Evolutionary conservation across 2,329 filamentous ascomycete species (phyloP).

Genomic region (Trichoderma guizhouense): DNA sequence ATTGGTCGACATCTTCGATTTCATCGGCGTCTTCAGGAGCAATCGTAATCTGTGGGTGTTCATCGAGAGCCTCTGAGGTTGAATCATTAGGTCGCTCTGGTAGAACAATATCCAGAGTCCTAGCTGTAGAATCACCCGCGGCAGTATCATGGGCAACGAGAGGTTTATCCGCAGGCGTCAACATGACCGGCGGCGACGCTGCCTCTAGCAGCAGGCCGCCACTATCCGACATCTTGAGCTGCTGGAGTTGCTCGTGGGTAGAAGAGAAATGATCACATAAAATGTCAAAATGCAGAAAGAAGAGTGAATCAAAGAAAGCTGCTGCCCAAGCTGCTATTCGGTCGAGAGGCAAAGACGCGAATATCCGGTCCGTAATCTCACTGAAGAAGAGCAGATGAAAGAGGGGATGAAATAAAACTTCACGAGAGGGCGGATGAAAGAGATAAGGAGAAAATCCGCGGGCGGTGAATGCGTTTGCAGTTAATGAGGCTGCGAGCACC

Average conservation of each 20-base stretch:
- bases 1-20: background rate
- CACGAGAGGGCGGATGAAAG: background rate
- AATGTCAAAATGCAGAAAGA: no score
- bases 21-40: background rate
- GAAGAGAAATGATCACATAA: background rate
- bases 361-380: no score
- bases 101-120: background rate
- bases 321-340: background rate
- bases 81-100: background rate
- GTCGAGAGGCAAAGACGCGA: no score
- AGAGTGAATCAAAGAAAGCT: background rate
- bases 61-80: background rate
- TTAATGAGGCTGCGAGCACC: background rate
- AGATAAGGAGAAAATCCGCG: background rate
- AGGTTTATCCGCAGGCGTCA: background rate
- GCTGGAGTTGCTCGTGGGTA: background rate
- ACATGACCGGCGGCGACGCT: background rate
- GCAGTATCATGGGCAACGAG: background rate
- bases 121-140: rapidly evolving
- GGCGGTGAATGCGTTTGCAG: background rate
- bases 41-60: background rate
- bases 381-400: background rate
- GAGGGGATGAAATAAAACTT: no score
- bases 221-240: background rate
- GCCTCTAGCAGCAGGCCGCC: background rate